Base-by-base conservation (phyloP, 164 flowering plant genomes). In the Vitis riparia region DNA sequence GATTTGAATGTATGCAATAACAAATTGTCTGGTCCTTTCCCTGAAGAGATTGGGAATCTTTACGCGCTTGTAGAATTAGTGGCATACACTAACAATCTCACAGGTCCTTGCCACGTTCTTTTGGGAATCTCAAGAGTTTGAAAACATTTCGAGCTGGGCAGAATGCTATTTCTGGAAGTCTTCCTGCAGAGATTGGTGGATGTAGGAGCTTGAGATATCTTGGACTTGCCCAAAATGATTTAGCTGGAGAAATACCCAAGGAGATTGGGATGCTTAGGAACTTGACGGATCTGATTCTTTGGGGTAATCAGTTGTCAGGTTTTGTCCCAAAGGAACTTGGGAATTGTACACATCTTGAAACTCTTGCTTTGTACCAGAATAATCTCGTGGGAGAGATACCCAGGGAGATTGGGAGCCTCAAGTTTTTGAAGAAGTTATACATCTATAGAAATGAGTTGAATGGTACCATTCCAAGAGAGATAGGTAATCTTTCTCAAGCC, bases 201-300 rank as follows among this genome's bases (percentile, higher is more conserved):
- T 95, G 97, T 71, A 49, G 70, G 71, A 85, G 79, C 79, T 73
- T 95, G 75, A 55, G 79, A 73, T 51, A 75, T 53, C 84, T 95
- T 71, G 99, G 99, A 66, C 87, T 93, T 30, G 98, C 98, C 11
- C 93, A 93, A 61, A 95, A 93, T 70, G 7, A 68, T 8, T 49
- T 95, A 30, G 86, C 61, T 62, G 97, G 98, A 16, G 75, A 80
- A 64, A 50, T 95, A 55, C 98, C 98, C 0, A 86, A 76, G 72
- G 91, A 86, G 66, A 66, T 95, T 58, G 97, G 98, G 37, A 80
- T 81, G 93, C 93, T 95, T 11, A 16, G 55, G 56, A 87, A 65
- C 51, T 73, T 95, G 79, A 84, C 62, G 2, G 91, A 84, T 23
- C 51, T 95, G 53, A 68, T 90, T 65, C 86, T 95, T 58, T 87